Evolutionary conservation across 2,329 filamentous ascomycete genomes (phyloP).

Genomic region (Didymella pinodella): DNA sequence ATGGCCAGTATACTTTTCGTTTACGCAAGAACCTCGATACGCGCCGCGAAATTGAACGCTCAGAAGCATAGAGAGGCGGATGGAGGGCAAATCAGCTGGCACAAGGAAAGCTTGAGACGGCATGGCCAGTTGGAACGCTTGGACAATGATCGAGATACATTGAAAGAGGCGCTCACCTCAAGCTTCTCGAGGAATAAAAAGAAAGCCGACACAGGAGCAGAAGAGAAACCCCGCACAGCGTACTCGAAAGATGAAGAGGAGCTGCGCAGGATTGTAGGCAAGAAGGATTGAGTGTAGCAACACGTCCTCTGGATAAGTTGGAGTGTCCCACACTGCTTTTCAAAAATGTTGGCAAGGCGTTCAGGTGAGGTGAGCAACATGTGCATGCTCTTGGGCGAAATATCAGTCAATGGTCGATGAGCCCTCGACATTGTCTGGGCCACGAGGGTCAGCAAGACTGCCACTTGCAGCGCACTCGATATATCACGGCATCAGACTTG

Average conservation of each 20-base stretch:
- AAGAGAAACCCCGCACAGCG: constrained; percentile 40
- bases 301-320: not conserved
- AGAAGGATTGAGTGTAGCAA: constrained; percentile 33
- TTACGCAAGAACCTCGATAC: constrained; percentile 71
- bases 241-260: constrained; percentile 50
- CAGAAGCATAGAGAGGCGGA: constrained; percentile 66
- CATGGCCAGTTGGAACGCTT: constrained; percentile 60
- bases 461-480: constrained; percentile 8
- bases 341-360: not conserved
- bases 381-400: not conserved
- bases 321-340: not conserved
- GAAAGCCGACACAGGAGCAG: constrained; percentile 33
- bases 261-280: constrained; percentile 50
- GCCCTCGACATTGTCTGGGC: not conserved
- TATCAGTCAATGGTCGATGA: not conserved
- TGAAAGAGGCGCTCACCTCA: constrained; percentile 46
- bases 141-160: constrained; percentile 47
- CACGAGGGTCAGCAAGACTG: not conserved
- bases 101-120: constrained; percentile 62
- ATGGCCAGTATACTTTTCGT: constrained; percentile 68
- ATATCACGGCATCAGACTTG: constrained; percentile 8
- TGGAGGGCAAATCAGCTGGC: constrained; percentile 63
- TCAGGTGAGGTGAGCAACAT: not conserved
- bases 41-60: constrained; percentile 71
- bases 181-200: constrained; percentile 43